Base-by-base conservation (phyloP, 1,284 basidiomycete genomes). In the Psilocybe mexicana region DNA sequence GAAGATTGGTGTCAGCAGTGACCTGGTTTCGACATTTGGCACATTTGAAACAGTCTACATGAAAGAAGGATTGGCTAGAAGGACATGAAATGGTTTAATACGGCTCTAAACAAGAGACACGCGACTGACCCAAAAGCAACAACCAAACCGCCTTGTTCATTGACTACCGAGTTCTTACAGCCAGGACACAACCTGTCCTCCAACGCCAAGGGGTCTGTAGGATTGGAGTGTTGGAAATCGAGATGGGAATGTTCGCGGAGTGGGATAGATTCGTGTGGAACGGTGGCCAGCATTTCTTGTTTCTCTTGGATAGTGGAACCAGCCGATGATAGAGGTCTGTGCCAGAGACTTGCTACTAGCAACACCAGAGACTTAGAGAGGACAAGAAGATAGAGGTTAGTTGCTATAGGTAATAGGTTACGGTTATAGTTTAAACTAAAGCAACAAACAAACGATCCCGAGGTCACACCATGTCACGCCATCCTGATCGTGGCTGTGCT, bases 1-100 rank as follows among this genome's bases (percentile, higher is more conserved):
- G 84, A 24, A 99, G 84, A 75, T 98, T 98, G 43, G 96, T 98
- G 72, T 98, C 96, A 35, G 96, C 89, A 38, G 88, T 91, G 62
- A 93, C 91, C 69, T 88, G 83, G 70, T 91, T 81, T 56, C 79
- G 76, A 69, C 90, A 93, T 74, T 93, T 93, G 43, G 90, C 91
- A 67, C 91, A 93, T 67, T 86, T 90, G 79, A 93, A 93, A 72
- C 88, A 91, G 70, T 89, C 86, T 60, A 91, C 86, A 62, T 91
- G 88, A 73, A 91, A 91, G 74, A 91, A 89, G 51, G 88, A 91
- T 80, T 89, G 87, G 47, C 90, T 93, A 65, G 49, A 45, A 63
- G 50, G 36, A 40, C 49, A 55, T 56, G 33, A 57, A 18, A 18
- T 44, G 46, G 44, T 40, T 38, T 43, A 49, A 59, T 2, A 50